Conservation (phyloP, 305 asterid species). For the Fraxinus ornus region DNA sequence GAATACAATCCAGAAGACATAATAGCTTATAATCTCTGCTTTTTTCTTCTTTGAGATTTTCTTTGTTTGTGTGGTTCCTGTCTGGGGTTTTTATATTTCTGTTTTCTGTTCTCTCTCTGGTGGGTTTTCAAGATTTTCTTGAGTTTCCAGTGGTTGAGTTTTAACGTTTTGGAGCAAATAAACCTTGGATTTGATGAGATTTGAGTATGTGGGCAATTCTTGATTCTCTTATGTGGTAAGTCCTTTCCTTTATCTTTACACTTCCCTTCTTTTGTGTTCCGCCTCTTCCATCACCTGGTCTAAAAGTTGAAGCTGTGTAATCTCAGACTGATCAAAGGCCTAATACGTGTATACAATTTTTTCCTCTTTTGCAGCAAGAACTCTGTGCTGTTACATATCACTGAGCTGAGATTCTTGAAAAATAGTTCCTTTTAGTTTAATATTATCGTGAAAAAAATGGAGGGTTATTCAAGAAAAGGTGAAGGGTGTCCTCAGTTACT, state of each 20-base stretch:
- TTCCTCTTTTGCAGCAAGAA: neutral
- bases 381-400: neutral
- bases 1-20: neutral
- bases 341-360: too few species aligned
- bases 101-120: neutral
- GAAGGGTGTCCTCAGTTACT: constrained; percentile 52
- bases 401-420: neutral
- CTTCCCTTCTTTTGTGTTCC: too few species aligned
- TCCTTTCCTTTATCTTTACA: neutral
- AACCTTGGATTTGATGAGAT: neutral
- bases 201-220: neutral
- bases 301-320: neutral
- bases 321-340: too few species aligned
- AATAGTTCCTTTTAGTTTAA: neutral
- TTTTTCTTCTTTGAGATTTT: neutral
- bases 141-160: neutral
- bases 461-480: constrained; percentile 46
- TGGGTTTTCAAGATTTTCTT: neutral
- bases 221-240: neutral
- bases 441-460: constrained; percentile 35
- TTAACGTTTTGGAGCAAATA: neutral
- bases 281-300: too few species aligned
- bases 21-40: constrained; percentile 6
- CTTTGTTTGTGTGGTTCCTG: constrained; percentile 23
- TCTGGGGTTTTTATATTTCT: constrained; percentile 11